A percentile compares a stretch with the other conserved stretches of the same genome.
Evolutionary conservation across 129 eudicot genomes (phyloP).

Genomic region (Tanacetum coccineum): DNA sequence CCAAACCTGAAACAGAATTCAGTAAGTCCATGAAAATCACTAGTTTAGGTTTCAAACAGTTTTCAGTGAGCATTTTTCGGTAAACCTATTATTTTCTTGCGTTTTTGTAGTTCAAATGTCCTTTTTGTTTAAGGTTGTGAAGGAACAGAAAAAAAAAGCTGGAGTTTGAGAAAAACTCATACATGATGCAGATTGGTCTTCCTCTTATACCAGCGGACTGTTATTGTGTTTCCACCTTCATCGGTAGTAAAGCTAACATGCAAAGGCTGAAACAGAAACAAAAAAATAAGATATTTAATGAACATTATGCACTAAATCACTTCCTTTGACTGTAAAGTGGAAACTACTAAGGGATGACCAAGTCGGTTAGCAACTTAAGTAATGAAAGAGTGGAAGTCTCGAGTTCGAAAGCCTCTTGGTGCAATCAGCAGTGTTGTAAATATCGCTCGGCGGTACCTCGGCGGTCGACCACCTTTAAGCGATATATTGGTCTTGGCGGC

Average conservation of each 20-base stretch:
- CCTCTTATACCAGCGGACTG: conserved; percentile 76
- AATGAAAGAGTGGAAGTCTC: too few species aligned
- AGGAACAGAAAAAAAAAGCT: background rate
- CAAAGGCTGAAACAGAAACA: conserved; percentile 57
- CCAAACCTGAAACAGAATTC: conserved; percentile 70
- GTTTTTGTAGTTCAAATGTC: background rate
- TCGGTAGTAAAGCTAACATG: conserved; percentile 82
- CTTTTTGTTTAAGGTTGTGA: conserved; percentile 10
- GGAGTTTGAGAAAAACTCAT: conserved; percentile 22
- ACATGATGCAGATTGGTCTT: conserved; percentile 95
- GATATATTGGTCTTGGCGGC: too few species aligned
- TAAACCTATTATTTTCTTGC: background rate
- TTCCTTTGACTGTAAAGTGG: background rate
- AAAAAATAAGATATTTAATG: background rate
- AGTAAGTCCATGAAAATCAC: background rate
- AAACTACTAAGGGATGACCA: too few species aligned
- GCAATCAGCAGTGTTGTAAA: too few species aligned
- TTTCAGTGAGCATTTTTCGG: conserved; percentile 1
- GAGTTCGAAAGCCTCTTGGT: too few species aligned
- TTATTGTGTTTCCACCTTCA: conserved; percentile 84
- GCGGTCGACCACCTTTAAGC: too few species aligned
- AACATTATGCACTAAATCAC: conserved; percentile 2
- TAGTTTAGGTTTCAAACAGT: conserved; percentile 12
- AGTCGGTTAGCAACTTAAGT: too few species aligned
- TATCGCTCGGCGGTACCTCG: too few species aligned